Evolutionary conservation across 192 early-diverging fungal genomes (phyloP), one percentile per base, ranked within the genome.

Genomic region (Podila epicladia): DNA sequence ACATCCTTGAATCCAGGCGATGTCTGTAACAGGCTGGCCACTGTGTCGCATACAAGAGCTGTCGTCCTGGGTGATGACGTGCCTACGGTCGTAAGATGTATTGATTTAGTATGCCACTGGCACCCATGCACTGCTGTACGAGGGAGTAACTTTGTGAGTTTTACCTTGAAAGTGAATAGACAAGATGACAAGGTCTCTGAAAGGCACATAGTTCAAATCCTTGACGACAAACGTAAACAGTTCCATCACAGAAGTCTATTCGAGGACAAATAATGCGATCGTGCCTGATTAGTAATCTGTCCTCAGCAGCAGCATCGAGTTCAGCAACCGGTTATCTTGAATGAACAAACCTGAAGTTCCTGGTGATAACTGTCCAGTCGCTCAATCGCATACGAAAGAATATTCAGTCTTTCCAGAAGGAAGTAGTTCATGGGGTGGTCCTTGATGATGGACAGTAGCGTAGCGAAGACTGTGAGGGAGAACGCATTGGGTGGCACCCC

Each of bases 131-230:
- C 35, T 37, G 41, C 41, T 17, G 4, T 15, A 45, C 11, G 41
- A 45, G 12, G 41, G 38, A 41, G 1, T 29, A 29, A 29, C 1
- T 12, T 45, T 45, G 13, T 17, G 15, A 15, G 4, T 45, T 45
- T 45, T 45, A 84, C 86, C 84, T 82, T 88, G 89, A 41, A 91
- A 83, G 58, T 89, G 86, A 11, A 89, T 73, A 1, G 80, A 86
- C 20, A 87, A 62, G 15, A 91, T 85, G 17, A 86, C 86, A 28
- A 88, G 69, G 37, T 89, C 87, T 35, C 87, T 84, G 65, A 92
- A 89, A 4, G 91, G 90, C 1, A 91, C 89, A 69, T 91, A 92
- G 62, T 89, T 87, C 13, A 92, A 65, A 76, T 87, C 84, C 45
- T 78, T 72, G 74, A 91, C 85, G 31, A 89, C 84, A 73, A 84